These are phyloP conservation scores for Phytophthora sojae DNA, from an alignment of 352 stramenopile species.

Conservation along the genomic window DNA sequence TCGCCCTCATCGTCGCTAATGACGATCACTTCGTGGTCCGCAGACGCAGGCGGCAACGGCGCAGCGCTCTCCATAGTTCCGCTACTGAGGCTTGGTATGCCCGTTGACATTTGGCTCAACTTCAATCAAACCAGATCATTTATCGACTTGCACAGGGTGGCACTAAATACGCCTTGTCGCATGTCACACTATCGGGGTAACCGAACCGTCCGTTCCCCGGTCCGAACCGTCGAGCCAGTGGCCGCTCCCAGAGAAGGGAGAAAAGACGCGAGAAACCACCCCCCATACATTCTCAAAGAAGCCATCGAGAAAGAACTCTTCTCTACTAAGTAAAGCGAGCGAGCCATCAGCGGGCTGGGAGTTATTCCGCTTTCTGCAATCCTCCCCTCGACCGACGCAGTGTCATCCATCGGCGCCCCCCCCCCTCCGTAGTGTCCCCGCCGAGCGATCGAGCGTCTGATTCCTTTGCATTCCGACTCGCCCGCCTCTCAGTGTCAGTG, in stretches of 20 bases:
- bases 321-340: conserved; percentile 19
- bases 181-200: conserved; percentile 27
- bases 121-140: conserved; percentile 10
- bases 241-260: conserved; percentile 19
- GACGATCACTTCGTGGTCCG: conserved; percentile 29
- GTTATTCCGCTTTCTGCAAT: conserved; percentile 8
- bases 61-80: conserved; percentile 6
- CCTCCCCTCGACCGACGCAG: conserved; percentile 2
- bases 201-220: conserved; percentile 29
- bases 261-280: conserved; percentile 21
- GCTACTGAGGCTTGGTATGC: background rate
- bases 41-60: background rate
- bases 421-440: background rate
- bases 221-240: conserved; percentile 43
- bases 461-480: conserved; percentile 41
- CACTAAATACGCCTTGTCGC: conserved; percentile 4
- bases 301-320: background rate
- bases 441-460: conserved; percentile 9
- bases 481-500: conserved; percentile 6
- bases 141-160: conserved; percentile 18
- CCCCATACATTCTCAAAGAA: conserved; percentile 40
- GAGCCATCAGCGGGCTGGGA: conserved; percentile 5
- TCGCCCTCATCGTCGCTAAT: conserved; percentile 20
- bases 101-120: conserved; percentile 7
- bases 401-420: background rate